Percentiles rank a stretch among this genome's conserved stretches.
Conservation (phyloP, 768 basidiomycete species). For the Sarcodon sp. region DNA sequence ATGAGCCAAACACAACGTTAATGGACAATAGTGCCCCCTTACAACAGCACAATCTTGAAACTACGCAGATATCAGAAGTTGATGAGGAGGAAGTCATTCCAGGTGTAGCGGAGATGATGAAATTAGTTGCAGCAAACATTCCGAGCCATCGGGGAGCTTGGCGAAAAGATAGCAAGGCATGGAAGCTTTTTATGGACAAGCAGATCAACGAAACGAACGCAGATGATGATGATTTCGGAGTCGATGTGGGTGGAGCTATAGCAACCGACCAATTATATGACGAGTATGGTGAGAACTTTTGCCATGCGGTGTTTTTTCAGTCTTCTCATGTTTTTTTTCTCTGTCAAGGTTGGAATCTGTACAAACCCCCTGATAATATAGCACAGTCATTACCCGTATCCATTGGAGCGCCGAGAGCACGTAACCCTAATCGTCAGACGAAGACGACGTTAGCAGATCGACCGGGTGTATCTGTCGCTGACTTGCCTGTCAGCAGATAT, state of each 20-base stretch:
- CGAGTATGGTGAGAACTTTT: no score
- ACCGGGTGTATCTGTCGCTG: constrained; percentile 16
- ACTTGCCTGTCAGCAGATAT: constrained; percentile 9
- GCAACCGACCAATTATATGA: no score
- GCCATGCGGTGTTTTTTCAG: no score
- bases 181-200: constrained; percentile 42
- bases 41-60: no score
- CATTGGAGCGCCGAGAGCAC: constrained; percentile 22
- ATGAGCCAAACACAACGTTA: no score
- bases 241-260: no score
- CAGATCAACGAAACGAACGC: constrained; percentile 8
- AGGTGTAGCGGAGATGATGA: constrained; percentile 40
- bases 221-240: no score
- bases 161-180: constrained; percentile 50
- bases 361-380: constrained; percentile 11
- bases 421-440: constrained; percentile 18
- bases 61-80: background rate
- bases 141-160: constrained; percentile 66
- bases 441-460: constrained; percentile 30
- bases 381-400: constrained; percentile 52
- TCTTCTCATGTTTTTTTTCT: background rate
- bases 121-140: constrained; percentile 53
- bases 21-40: no score
- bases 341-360: background rate
- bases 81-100: constrained; percentile 15